phyloP scores from a whole-genome alignment of 257 asterid genomes.

The Nicotiana tomentosiformis region DNA sequence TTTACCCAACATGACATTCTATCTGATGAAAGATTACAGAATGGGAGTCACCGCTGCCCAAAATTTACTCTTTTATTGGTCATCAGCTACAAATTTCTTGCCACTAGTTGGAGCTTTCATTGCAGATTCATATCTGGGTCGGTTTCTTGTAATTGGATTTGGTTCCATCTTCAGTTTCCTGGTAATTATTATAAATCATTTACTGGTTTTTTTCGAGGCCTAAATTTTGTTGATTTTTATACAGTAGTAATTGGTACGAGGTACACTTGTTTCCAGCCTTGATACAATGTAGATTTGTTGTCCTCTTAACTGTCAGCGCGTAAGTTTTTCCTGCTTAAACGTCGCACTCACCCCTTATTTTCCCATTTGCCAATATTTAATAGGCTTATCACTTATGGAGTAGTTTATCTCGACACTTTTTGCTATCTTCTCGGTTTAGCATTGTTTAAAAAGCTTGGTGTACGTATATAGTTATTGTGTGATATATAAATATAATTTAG shows the following conservation, averaged over 20 bases:
- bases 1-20: slow-evolving; percentile 53
- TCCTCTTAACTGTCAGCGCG: not conserved
- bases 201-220: no score
- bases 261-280: slow-evolving; percentile 5
- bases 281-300: not conserved
- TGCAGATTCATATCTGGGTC: slow-evolving; percentile 63
- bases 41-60: slow-evolving; percentile 37
- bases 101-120: slow-evolving; percentile 63
- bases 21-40: slow-evolving; percentile 44
- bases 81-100: slow-evolving; percentile 55
- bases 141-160: slow-evolving; percentile 47
- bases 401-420: not conserved
- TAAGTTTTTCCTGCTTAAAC: not conserved
- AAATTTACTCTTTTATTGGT: slow-evolving; percentile 45
- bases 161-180: slow-evolving; percentile 53
- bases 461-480: not conserved
- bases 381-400: not conserved
- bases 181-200: slow-evolving; percentile 25
- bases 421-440: not conserved
- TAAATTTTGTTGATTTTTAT: not conserved
- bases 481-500: no score
- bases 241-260: not conserved
- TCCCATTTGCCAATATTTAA: not conserved
- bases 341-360: not conserved
- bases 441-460: not conserved